These are phyloP conservation scores for Ananas comosus DNA, from an alignment of 176 grass and related monocot genomes.

Conservation along the genomic window DNA sequence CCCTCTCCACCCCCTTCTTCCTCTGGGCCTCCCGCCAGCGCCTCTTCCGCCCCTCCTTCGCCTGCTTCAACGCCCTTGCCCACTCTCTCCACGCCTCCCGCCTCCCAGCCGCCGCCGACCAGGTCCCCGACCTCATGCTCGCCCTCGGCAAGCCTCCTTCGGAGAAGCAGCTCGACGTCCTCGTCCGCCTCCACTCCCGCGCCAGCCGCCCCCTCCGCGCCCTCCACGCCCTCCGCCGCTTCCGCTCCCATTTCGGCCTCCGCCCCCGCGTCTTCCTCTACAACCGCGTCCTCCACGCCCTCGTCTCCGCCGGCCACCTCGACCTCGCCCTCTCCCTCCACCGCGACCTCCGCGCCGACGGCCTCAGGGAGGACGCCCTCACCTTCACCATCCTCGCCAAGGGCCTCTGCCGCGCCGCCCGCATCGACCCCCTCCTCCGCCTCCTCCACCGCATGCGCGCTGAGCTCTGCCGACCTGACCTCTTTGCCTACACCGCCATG, in stretches of 20 bases:
- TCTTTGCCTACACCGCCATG: constrained; percentile 75
- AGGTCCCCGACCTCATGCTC: constrained; percentile 79
- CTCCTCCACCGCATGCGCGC: constrained; percentile 51
- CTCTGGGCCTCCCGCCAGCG: constrained; percentile 71
- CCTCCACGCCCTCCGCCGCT: constrained; percentile 52
- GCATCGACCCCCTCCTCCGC: constrained; percentile 38
- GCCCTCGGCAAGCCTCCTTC: constrained; percentile 55
- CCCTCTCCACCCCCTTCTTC: constrained; percentile 77
- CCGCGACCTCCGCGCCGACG: constrained; percentile 37
- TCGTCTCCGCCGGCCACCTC: constrained; percentile 41
- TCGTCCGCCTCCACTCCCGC: constrained; percentile 59
- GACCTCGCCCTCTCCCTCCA: constrained; percentile 50
- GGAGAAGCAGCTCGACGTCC: constrained; percentile 60
- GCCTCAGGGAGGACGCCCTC: constrained; percentile 42
- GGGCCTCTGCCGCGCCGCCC: constrained; percentile 32
- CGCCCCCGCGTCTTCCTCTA: constrained; percentile 51
- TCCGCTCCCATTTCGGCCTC: constrained; percentile 49
- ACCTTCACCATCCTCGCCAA: constrained; percentile 70
- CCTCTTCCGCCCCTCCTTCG: constrained; percentile 62
- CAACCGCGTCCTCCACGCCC: constrained; percentile 57
- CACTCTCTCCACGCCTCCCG: constrained; percentile 35
- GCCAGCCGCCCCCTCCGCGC: constrained; percentile 45
- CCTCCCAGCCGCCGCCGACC: constrained; percentile 44
- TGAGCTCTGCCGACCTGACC: constrained; percentile 47
- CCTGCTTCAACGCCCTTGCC: constrained; percentile 65